A percentile compares a stretch with the other conserved stretches of the same genome.
Evolutionary conservation across 352 stramenopile species (phyloP).

Genomic region (Globisporangium polare): DNA sequence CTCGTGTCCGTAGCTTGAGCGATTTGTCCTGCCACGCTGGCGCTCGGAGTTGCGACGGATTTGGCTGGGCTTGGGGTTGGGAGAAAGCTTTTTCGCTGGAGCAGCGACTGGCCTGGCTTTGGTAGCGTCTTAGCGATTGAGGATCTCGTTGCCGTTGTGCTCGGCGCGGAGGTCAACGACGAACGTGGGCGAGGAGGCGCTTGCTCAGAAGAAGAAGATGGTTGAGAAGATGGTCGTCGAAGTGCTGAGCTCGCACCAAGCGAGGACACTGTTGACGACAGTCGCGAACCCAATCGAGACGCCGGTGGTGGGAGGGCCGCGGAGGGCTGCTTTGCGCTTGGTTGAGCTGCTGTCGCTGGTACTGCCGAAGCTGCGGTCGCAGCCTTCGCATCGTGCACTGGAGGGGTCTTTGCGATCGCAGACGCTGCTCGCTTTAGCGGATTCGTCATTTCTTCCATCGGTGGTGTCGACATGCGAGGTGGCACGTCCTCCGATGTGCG

Average conservation of each 20-base stretch:
- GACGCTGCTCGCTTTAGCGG: conserved; percentile 28
- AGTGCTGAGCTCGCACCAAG: conserved; percentile 10
- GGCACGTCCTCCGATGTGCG: neutral
- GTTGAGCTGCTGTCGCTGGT: neutral
- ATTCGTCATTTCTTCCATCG: conserved; percentile 16
- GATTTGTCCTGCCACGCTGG: conserved; percentile 16
- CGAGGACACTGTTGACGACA: conserved; percentile 5
- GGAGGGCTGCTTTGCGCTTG: neutral
- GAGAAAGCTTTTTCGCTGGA: conserved; percentile 25
- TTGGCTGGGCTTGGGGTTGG: conserved; percentile 15
- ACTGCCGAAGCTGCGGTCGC: neutral
- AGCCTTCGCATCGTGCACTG: conserved; percentile 11
- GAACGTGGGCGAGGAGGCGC: conserved; percentile 2
- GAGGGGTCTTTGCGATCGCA: conserved; percentile 27
- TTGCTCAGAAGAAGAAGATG: neutral
- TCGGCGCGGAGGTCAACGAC: conserved; percentile 9
- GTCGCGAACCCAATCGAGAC: conserved; percentile 9
- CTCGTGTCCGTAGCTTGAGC: conserved; percentile 10
- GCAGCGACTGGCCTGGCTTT: conserved; percentile 10
- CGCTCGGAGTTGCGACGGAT: neutral
- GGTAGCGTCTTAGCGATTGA: conserved; percentile 3
- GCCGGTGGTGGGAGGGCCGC: conserved; percentile 4
- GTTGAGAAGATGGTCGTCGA: conserved; percentile 5
- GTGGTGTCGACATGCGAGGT: conserved; percentile 12
- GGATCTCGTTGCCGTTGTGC: neutral